Conservation (phyloP, 2,329 filamentous ascomycete genomes). For the Penicillium psychrosexuale region DNA sequence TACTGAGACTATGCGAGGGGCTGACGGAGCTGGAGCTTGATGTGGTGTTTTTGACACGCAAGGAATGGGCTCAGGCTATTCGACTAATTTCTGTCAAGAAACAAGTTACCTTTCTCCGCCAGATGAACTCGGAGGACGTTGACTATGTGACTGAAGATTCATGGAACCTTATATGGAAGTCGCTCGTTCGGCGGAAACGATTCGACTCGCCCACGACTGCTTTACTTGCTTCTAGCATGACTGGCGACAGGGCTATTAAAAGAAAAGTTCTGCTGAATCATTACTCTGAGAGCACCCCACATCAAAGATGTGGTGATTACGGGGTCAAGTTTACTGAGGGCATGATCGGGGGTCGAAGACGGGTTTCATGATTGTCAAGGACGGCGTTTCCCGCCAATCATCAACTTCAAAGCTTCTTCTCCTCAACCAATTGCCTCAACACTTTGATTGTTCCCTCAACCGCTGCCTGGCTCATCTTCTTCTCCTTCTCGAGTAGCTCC, state of each 20-base stretch:
- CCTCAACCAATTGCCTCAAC: conserved; percentile 17
- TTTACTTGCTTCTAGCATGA: conserved; percentile 5
- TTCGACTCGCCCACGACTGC: conserved; percentile 6
- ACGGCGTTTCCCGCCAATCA: not conserved
- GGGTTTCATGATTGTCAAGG: not conserved
- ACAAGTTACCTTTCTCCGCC: not conserved
- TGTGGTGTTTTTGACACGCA: not conserved
- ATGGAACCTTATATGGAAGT: not conserved
- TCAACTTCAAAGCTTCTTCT: conserved; percentile 15
- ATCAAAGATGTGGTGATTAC: conserved; percentile 4
- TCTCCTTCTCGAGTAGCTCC: conserved; percentile 17
- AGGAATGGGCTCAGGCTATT: conserved; percentile 5
- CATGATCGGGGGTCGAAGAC: not conserved
- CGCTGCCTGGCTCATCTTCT: conserved; percentile 18
- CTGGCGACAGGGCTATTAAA: not conserved
- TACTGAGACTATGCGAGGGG: conserved; percentile 7
- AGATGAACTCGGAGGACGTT: not conserved
- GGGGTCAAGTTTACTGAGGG: not conserved
- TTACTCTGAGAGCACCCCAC: not conserved
- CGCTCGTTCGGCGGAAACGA: not conserved
- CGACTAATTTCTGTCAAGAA: conserved; percentile 4
- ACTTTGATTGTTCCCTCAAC: conserved; percentile 24
- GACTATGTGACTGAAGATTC: not conserved
- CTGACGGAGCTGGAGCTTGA: conserved; percentile 6
- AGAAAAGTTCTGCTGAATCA: not conserved